These are phyloP conservation scores for Arxiozyma heterogenica DNA, from an alignment of 1,139 yeast genomes.

Conservation along the genomic window DNA sequence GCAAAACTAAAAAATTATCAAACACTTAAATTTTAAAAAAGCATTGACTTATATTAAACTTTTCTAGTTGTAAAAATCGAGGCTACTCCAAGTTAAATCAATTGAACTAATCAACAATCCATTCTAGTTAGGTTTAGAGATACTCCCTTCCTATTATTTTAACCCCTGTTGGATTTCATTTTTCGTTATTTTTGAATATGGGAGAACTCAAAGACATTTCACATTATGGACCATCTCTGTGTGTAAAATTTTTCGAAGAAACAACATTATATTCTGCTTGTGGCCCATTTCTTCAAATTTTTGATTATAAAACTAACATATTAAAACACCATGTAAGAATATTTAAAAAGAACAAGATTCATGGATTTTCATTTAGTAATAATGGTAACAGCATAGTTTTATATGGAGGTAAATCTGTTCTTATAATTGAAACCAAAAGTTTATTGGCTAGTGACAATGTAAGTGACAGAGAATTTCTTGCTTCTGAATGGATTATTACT, in stretches of 20 bases:
- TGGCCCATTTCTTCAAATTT: slow-evolving; percentile 60
- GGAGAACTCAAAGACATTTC: slow-evolving; percentile 12
- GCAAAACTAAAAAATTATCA: neutral
- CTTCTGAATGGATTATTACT: slow-evolving; percentile 72
- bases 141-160: no score
- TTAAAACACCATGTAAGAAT: slow-evolving; percentile 39
- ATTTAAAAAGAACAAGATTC: slow-evolving; percentile 68
- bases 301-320: slow-evolving; percentile 37
- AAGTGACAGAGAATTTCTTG: slow-evolving; percentile 37
- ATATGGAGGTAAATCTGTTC: slow-evolving; percentile 67
- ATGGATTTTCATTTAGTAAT: slow-evolving; percentile 46
- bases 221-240: slow-evolving; percentile 63
- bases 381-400: slow-evolving; percentile 35
- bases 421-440: slow-evolving; percentile 34
- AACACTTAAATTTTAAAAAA: no score
- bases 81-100: no score
- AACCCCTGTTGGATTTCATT: neutral
- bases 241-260: slow-evolving; percentile 38
- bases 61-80: neutral
- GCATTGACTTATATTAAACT: neutral
- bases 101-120: neutral
- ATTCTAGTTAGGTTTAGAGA: no score
- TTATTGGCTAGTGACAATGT: slow-evolving; percentile 21
- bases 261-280: slow-evolving; percentile 52
- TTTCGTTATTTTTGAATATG: neutral